Conservation (phyloP, 2,329 filamentous ascomycete species). For the Aureobasidium sp. region DNA sequence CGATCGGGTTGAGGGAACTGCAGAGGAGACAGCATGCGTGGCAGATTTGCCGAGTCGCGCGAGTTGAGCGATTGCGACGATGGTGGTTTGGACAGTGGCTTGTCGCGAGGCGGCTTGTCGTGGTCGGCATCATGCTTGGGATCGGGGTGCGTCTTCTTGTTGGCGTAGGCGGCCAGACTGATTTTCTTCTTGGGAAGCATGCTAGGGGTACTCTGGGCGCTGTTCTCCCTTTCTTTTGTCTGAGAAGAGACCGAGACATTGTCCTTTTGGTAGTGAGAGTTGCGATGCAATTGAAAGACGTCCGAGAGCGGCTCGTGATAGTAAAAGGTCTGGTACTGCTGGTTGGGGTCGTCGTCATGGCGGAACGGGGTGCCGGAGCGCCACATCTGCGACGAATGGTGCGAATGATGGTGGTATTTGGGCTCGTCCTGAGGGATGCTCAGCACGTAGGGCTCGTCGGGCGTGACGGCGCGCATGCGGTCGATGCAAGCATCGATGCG, state of each 20-base stretch:
- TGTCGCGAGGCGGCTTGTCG: constrained; percentile 24
- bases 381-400: constrained; percentile 36
- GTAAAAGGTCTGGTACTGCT: constrained; percentile 57
- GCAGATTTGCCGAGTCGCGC: constrained; percentile 13
- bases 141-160: constrained; percentile 46
- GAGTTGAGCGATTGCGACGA: constrained; percentile 2
- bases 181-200: constrained; percentile 54
- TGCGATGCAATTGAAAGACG: constrained; percentile 16
- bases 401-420: constrained; percentile 37
- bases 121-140: constrained; percentile 47
- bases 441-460: constrained; percentile 40
- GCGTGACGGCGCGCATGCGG: constrained; percentile 38
- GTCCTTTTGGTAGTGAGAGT: constrained; percentile 31
- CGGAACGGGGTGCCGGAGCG: constrained; percentile 46
- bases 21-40: constrained; percentile 17
- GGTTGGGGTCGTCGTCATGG: constrained; percentile 46
- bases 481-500: constrained; percentile 34
- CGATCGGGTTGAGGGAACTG: background rate
- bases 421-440: constrained; percentile 41
- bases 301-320: constrained; percentile 46
- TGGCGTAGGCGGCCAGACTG: constrained; percentile 54
- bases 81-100: background rate
- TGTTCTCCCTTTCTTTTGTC: constrained; percentile 18
- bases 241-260: constrained; percentile 26
- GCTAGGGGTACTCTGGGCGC: constrained; percentile 36